phyloP scores from a whole-genome alignment of 306 rosid species.

The Lagenaria siceraria region DNA sequence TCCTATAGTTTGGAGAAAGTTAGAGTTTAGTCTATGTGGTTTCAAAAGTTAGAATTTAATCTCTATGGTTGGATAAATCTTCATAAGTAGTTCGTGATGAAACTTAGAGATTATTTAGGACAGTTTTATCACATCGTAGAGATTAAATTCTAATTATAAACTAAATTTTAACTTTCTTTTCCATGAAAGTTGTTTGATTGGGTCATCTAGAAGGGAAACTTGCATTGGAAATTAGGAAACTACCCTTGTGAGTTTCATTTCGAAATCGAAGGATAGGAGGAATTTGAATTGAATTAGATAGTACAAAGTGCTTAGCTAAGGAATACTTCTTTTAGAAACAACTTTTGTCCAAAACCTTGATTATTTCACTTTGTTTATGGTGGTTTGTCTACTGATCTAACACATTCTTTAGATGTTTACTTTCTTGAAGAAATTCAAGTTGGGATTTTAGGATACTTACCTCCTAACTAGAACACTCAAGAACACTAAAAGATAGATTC shows the following conservation, averaged over 20 bases:
- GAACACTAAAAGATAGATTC: too few species aligned
- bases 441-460: too few species aligned
- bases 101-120: too few species aligned
- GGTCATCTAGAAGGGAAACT: not conserved
- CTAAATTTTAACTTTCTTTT: not conserved
- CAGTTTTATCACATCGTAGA: too few species aligned
- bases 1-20: too few species aligned
- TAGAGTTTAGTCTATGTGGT: too few species aligned
- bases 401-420: not conserved
- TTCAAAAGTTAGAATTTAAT: too few species aligned
- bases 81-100: too few species aligned
- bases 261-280: not conserved
- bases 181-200: not conserved
- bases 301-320: not conserved
- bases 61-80: too few species aligned
- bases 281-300: not conserved
- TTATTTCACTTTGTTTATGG: not conserved
- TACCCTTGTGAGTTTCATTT: not conserved
- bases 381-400: not conserved
- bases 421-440: not conserved
- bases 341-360: not conserved
- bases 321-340: not conserved
- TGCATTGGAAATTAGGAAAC: not conserved
- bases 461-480: too few species aligned
- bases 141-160: too few species aligned